phyloP scores from a whole-genome alignment of 164 flowering plant genomes.

The Amborella trichopoda region DNA sequence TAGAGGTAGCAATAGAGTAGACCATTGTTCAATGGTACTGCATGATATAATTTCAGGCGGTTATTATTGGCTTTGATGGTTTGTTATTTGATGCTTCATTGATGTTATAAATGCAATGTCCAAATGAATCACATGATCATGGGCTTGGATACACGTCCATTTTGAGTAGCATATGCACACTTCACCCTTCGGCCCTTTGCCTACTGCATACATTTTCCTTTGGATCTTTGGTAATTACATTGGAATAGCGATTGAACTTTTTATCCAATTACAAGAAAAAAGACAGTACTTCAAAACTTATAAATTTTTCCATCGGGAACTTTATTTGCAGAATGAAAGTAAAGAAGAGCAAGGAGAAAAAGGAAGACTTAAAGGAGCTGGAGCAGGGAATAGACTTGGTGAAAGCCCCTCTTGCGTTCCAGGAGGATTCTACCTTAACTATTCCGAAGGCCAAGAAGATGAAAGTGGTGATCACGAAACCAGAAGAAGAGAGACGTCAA shows the following conservation, averaged over 20 bases:
- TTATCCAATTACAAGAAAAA: not conserved
- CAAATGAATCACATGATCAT: not conserved
- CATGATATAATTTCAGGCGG: no score
- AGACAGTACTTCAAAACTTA: not conserved
- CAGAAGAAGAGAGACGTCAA: slow-evolving; percentile 21
- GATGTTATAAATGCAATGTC: no score
- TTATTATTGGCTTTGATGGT: no score
- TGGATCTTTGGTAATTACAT: not conserved
- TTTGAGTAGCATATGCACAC: not conserved
- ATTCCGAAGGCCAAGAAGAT: slow-evolving; percentile 22
- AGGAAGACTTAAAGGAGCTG: slow-evolving; percentile 28
- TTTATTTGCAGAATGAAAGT: slow-evolving; percentile 14
- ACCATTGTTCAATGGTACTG: no score
- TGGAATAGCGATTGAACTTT: not conserved
- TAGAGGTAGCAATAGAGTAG: no score
- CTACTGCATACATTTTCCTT: not conserved
- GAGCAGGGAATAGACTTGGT: slow-evolving; percentile 44
- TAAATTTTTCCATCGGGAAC: not conserved
- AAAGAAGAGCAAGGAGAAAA: slow-evolving; percentile 11
- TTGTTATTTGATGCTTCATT: no score
- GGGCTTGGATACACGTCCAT: not conserved
- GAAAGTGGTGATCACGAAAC: slow-evolving; percentile 16
- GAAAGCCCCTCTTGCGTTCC: slow-evolving; percentile 36
- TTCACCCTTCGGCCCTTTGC: not conserved
- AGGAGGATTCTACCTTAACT: slow-evolving; percentile 31